Percentiles rank a stretch among this genome's conserved stretches.
Evolutionary conservation across 352 stramenopile species (phyloP).

Genomic region (Stephanocyclus meneghinianus): DNA sequence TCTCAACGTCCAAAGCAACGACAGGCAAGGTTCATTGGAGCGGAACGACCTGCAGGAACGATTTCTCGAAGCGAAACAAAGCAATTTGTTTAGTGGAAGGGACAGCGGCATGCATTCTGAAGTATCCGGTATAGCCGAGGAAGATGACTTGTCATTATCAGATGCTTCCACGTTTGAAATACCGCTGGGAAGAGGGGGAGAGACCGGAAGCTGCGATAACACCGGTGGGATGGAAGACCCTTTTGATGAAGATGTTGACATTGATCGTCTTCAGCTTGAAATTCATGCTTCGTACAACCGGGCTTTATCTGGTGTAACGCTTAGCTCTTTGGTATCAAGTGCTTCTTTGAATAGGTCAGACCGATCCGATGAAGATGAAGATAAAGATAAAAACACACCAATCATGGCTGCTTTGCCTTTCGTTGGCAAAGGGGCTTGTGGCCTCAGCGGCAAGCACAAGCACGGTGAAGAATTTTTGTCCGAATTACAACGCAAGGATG

Average conservation of each 20-base stretch:
- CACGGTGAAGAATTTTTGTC: background rate
- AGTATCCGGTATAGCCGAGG: background rate
- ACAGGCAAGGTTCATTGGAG: background rate
- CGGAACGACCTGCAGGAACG: background rate
- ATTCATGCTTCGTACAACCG: background rate
- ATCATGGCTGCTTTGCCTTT: background rate
- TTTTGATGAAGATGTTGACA: background rate
- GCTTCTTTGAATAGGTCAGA: background rate
- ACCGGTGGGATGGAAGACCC: background rate
- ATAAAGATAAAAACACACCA: background rate
- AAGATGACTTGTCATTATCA: background rate
- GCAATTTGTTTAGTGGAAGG: background rate
- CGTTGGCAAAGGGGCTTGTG: background rate
- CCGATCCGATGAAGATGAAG: background rate
- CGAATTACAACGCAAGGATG: background rate
- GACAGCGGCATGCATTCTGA: background rate
- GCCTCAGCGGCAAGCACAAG: background rate
- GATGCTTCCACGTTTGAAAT: constrained; percentile 7
- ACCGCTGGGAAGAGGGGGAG: background rate
- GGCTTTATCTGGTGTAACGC: background rate
- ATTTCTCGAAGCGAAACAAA: background rate
- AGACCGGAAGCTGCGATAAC: background rate
- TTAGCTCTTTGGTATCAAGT: background rate
- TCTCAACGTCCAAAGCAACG: constrained; percentile 2
- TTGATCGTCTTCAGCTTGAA: constrained; percentile 1